Percentiles rank a stretch among this genome's conserved stretches.
Conservation (phyloP, 2,329 filamentous ascomycete genomes). For the Trichophyton verrucosum region DNA sequence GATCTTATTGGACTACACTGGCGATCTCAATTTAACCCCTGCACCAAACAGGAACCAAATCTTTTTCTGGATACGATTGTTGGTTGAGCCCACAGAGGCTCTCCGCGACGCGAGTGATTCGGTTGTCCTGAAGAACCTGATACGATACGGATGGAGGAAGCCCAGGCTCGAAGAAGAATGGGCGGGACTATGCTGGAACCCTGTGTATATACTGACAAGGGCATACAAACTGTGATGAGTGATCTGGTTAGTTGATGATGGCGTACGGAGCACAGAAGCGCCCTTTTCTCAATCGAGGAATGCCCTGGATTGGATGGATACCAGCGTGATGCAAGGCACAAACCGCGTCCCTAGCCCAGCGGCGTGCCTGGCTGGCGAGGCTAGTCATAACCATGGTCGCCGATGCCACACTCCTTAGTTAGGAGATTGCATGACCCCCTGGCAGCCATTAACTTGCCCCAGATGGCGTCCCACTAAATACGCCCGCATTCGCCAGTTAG, state of each 20-base stretch:
- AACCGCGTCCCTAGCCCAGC: neutral
- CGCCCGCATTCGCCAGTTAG: neutral
- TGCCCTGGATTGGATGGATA: neutral
- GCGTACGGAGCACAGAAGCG: neutral
- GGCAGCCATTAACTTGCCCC: neutral
- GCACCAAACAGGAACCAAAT: neutral
- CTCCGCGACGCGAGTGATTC: neutral
- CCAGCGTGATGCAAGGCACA: neutral
- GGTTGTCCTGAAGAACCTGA: too few species aligned
- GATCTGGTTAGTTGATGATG: neutral
- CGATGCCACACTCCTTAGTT: neutral
- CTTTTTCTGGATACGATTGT: neutral
- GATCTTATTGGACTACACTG: slow-evolving; percentile 1
- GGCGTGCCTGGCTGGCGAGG: neutral
- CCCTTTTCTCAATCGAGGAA: neutral
- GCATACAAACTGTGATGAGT: too few species aligned
- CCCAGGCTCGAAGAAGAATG: neutral
- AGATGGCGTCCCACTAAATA: slow-evolving; percentile 1
- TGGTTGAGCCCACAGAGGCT: neutral
- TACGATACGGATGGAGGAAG: too few species aligned
- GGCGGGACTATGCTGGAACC: neutral
- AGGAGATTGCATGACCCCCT: neutral
- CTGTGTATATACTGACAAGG: neutral
- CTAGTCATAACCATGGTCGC: neutral
- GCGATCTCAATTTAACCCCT: slow-evolving; percentile 1